Evolutionary conservation across 2,329 filamentous ascomycete genomes (phyloP).

Genomic region (Colletotrichum destructivum): DNA sequence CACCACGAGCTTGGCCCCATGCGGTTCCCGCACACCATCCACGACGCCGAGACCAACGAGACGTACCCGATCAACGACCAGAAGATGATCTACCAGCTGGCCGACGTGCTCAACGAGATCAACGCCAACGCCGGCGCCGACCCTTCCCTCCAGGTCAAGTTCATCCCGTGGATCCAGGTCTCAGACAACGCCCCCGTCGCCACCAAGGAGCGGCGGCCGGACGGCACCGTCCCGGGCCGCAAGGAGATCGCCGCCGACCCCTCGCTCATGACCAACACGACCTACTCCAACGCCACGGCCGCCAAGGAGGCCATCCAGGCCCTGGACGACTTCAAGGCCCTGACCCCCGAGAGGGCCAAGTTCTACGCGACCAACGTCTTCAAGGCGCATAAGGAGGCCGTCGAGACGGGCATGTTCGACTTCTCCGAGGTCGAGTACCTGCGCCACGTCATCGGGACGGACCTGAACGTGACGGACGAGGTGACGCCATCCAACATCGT

Average conservation of each 20-base stretch:
- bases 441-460: slow-evolving; percentile 52
- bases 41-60: slow-evolving; percentile 57
- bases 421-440: slow-evolving; percentile 51
- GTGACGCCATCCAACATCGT: slow-evolving; percentile 46
- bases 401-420: slow-evolving; percentile 49
- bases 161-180: slow-evolving; percentile 59
- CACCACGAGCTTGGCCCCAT: slow-evolving; percentile 60
- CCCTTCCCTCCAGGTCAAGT: slow-evolving; percentile 53
- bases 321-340: slow-evolving; percentile 48
- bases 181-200: slow-evolving; percentile 52
- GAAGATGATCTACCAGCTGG: slow-evolving; percentile 59
- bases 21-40: slow-evolving; percentile 59
- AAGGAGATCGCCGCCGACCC: slow-evolving; percentile 46
- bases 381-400: slow-evolving; percentile 50
- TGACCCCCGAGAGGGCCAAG: slow-evolving; percentile 45
- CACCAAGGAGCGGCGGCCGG: slow-evolving; percentile 47
- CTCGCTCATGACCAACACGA: slow-evolving; percentile 34
- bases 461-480: slow-evolving; percentile 56
- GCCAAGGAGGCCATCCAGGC: slow-evolving; percentile 45
- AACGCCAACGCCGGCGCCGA: slow-evolving; percentile 54
- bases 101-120: slow-evolving; percentile 56
- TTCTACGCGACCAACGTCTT: slow-evolving; percentile 49
- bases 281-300: slow-evolving; percentile 47
- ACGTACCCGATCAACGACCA: slow-evolving; percentile 60
- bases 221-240: slow-evolving; percentile 47